A percentile compares a stretch with the other conserved stretches of the same genome.
Evolutionary conservation across 2,329 filamentous ascomycete species (phyloP).

Genomic region (Neopestalotiopsis rosae): DNA sequence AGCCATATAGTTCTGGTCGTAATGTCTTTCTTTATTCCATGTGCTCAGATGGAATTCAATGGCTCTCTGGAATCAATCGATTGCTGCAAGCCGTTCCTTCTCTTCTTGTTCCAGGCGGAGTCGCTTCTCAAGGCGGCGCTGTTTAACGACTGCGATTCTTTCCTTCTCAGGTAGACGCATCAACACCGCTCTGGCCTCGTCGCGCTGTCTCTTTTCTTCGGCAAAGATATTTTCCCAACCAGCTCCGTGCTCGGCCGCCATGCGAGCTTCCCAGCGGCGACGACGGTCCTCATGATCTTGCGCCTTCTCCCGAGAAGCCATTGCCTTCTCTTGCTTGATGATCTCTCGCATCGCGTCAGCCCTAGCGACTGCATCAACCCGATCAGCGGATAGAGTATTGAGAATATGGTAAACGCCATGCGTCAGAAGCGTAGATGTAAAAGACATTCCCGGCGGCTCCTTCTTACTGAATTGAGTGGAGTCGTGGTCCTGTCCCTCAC

Average conservation of each 20-base stretch:
- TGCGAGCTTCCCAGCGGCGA: constrained; percentile 28
- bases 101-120: not conserved
- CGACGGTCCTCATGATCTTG: constrained; percentile 7
- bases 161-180: not conserved
- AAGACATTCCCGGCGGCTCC: constrained; percentile 7
- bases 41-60: not conserved
- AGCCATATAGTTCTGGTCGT: not conserved
- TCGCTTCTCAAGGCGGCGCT: not conserved
- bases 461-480: not conserved
- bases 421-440: constrained; percentile 10
- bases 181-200: not conserved
- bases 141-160: not conserved
- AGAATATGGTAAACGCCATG: constrained; percentile 24
- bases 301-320: constrained; percentile 28
- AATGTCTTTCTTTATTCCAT: not conserved
- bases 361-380: constrained; percentile 31
- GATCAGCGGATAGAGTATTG: constrained; percentile 24
- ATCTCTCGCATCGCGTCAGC: constrained; percentile 36
- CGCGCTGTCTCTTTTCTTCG: not conserved
- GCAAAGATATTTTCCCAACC: constrained; percentile 21
- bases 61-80: not conserved
- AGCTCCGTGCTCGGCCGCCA: constrained; percentile 26
- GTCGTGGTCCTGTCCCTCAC: not conserved
- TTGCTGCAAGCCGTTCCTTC: not conserved
- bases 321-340: constrained; percentile 29